Base-by-base conservation (phyloP, 2,329 filamentous ascomycete genomes). In the Plenodomus lindquistii region DNA sequence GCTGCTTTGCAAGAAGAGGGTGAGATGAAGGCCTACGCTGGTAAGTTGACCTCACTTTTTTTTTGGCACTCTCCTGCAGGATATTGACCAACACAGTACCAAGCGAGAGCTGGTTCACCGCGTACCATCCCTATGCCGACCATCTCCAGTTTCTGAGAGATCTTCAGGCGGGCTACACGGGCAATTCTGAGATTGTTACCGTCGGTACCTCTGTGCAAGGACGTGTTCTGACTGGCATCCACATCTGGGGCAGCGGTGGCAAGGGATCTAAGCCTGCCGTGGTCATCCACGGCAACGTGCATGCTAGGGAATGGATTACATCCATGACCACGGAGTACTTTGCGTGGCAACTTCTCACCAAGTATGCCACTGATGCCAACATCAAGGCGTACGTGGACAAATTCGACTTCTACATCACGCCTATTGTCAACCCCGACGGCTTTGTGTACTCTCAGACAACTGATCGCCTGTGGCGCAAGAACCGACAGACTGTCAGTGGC, bases 401-500 rank as follows among this genome's bases (percentile, higher is more conserved):
- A 39, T 71, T 66, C 40, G 68, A 71, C 43, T 70, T 67, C 44
- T 70, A 71, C 49, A 70, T 63, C 50, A 64, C 59, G 22, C 56
- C 55, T 27, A 57, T 60, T 13, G 55, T 54, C 31, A 59, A 62
- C 44, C 54, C 54, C 13, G 54, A 58, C 48, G 67, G 70, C n/a
- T 73, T 73, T 48, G 62, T 67, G 37, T 73, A 73, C 59, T 53
- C 61, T 10, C 71, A 73, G 37, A 72, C 69, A 8, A 71, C 52
- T n/a, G 68, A 73, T 45, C 69, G 71, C 45, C 62, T 73, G 29
- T 73, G 71, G 71, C 66, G 71, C 49, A 73, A 73, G 60, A 73
- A 73, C 57, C 64, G 71, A 27, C 67, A 72, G 46, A 65, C 62
- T 13, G 60, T 67, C 11, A 62, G 58, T 42, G 55, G 61, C 17